Evolutionary conservation across 2,329 filamentous ascomycete genomes (phyloP).

Genomic region (Hypoxylon sp.): DNA sequence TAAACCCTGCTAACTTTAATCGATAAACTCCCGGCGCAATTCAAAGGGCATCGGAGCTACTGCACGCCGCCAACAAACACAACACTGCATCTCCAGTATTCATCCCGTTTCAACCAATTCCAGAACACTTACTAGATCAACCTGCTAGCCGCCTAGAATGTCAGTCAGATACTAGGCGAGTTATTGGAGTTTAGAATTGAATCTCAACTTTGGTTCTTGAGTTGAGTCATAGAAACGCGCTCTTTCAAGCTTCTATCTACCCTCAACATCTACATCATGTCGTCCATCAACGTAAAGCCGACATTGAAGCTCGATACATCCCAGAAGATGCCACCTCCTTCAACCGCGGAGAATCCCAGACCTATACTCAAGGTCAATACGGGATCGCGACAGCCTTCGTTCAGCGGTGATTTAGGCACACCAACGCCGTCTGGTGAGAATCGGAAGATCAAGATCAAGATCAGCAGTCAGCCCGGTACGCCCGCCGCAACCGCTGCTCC

Average conservation of each 20-base stretch:
- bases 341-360: slow-evolving; percentile 48
- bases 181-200: background rate
- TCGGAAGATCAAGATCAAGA: slow-evolving; percentile 60
- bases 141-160: background rate
- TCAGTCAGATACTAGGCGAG: background rate
- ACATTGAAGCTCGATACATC: slow-evolving; percentile 51
- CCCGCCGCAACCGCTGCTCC: slow-evolving; percentile 51
- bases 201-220: slow-evolving; percentile 9
- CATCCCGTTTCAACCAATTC: background rate
- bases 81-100: background rate
- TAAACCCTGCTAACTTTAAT: slow-evolving; percentile 2
- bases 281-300: slow-evolving; percentile 51
- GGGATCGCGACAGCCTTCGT: slow-evolving; percentile 49
- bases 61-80: background rate
- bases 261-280: slow-evolving; percentile 44
- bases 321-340: slow-evolving; percentile 53
- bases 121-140: background rate
- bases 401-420: slow-evolving; percentile 48
- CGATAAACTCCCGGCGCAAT: slow-evolving; percentile 1
- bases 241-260: background rate
- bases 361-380: slow-evolving; percentile 56
- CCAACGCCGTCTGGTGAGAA: slow-evolving; percentile 52
- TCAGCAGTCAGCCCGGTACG: slow-evolving; percentile 54
- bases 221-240: slow-evolving; percentile 1
- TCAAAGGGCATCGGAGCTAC: background rate